A percentile compares a stretch with the other conserved stretches of the same genome.
phyloP scores from a whole-genome alignment of 2,329 filamentous ascomycete genomes.

The Volutella citrinella region DNA sequence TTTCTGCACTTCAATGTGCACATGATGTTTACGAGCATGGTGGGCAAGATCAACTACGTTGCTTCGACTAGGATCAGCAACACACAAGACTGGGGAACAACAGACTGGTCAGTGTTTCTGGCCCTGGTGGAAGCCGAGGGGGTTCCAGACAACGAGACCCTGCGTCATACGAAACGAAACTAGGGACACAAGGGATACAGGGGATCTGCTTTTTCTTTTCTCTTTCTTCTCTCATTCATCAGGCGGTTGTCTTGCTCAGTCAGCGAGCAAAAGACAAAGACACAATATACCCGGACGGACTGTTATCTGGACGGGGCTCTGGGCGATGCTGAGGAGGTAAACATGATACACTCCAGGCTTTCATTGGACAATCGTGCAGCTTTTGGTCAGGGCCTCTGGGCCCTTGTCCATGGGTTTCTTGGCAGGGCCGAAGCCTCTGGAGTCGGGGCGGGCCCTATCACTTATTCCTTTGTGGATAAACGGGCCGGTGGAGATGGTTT shows the following conservation, averaged over 20 bases:
- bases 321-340: slow-evolving; percentile 5
- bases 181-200: too few relatives aligned
- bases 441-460: too few relatives aligned
- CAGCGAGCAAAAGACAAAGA: slow-evolving; percentile 8
- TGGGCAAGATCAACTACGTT: slow-evolving; percentile 7
- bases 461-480: too few relatives aligned
- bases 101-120: too few relatives aligned
- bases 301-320: slow-evolving; percentile 16
- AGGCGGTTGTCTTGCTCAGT: too few relatives aligned
- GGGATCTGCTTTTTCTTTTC: not conserved
- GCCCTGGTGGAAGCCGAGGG: not conserved
- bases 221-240: not conserved
- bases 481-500: not conserved
- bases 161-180: too few relatives aligned
- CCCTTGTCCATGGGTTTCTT: not conserved
- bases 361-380: slow-evolving; percentile 19
- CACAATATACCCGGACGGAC: slow-evolving; percentile 11
- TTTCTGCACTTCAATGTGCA: slow-evolving; percentile 12
- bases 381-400: slow-evolving; percentile 7
- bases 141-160: too few relatives aligned
- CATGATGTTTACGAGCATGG: slow-evolving; percentile 8
- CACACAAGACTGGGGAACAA: not conserved
- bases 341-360: slow-evolving; percentile 8
- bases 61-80: slow-evolving; percentile 4
- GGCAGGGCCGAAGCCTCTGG: slow-evolving; percentile 1